Evolutionary conservation across 768 basidiomycete genomes (phyloP).

Genomic region (Suillus luteus): DNA sequence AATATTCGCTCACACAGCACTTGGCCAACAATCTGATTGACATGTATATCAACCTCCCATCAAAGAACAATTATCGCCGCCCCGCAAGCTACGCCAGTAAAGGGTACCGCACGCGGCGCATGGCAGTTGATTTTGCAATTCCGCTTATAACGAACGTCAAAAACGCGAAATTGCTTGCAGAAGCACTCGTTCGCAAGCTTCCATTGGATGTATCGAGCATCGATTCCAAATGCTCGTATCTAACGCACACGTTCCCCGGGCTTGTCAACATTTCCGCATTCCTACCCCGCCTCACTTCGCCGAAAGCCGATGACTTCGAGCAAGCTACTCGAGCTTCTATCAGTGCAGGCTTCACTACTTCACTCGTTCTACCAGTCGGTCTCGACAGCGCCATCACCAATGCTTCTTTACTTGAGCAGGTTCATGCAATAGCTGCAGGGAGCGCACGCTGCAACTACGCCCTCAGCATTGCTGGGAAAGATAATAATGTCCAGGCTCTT

Average conservation of each 20-base stretch:
- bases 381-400: slow-evolving; percentile 65
- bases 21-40: slow-evolving; percentile 96
- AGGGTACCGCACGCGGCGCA: slow-evolving; percentile 93
- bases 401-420: slow-evolving; percentile 63
- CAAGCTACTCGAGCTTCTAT: slow-evolving; percentile 79
- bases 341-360: slow-evolving; percentile 87
- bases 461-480: slow-evolving; percentile 74
- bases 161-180: slow-evolving; percentile 94
- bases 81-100: slow-evolving; percentile 97
- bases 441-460: slow-evolving; percentile 87
- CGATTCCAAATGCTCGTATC: slow-evolving; percentile 94
- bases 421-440: slow-evolving; percentile 61
- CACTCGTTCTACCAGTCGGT: slow-evolving; percentile 77
- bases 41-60: slow-evolving; percentile 99
- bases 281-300: slow-evolving; percentile 65
- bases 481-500: slow-evolving; percentile 60
- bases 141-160: slow-evolving; percentile 99
- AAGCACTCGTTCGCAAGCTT: slow-evolving; percentile 89
- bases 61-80: slow-evolving; percentile 95
- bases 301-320: slow-evolving; percentile 53
- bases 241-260: slow-evolving; percentile 88
- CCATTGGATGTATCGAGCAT: slow-evolving; percentile 87
- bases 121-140: slow-evolving; percentile 98
- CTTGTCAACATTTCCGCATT: slow-evolving; percentile 88
- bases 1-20: slow-evolving; percentile 97